Conservation (phyloP, 139 green algal genomes). For the Tetraselmis striata region DNA sequence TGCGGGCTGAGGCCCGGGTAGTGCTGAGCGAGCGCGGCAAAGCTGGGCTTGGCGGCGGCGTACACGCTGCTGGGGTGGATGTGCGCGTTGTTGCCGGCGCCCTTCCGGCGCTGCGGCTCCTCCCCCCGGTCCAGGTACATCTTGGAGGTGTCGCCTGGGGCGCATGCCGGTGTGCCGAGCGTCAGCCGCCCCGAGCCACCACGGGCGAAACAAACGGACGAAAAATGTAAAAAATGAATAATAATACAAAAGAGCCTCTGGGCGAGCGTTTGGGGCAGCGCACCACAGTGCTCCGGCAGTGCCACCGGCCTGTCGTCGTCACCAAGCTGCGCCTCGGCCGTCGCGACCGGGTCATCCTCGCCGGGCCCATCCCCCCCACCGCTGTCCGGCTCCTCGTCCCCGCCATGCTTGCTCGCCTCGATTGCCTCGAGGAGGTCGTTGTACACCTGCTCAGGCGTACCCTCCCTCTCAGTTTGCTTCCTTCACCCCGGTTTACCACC, state of each 20-base stretch:
- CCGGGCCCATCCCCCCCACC: background rate
- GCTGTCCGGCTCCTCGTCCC: background rate
- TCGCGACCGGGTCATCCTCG: background rate
- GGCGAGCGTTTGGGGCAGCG: background rate
- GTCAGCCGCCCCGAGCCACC: background rate
- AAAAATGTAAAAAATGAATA: background rate
- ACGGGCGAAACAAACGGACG: background rate
- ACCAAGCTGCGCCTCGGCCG: background rate
- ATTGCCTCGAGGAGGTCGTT: background rate
- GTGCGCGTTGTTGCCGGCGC: conserved; percentile 18
- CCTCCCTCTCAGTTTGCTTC: background rate
- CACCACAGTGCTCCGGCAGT: background rate
- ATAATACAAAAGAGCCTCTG: background rate
- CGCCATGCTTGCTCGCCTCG: background rate
- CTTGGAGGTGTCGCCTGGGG: background rate
- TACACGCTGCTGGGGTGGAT: conserved; percentile 68
- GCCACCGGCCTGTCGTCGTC: background rate
- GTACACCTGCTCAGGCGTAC: background rate
- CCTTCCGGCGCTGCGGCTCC: background rate
- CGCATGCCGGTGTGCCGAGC: no score
- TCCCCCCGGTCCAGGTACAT: background rate
- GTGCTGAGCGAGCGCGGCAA: conserved; percentile 46
- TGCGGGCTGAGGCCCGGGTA: conserved; percentile 47
- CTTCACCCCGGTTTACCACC: background rate
- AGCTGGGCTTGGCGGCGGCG: conserved; percentile 62